Conservation (phyloP, 2,329 filamentous ascomycete species). For the Monosporascus sp. region DNA sequence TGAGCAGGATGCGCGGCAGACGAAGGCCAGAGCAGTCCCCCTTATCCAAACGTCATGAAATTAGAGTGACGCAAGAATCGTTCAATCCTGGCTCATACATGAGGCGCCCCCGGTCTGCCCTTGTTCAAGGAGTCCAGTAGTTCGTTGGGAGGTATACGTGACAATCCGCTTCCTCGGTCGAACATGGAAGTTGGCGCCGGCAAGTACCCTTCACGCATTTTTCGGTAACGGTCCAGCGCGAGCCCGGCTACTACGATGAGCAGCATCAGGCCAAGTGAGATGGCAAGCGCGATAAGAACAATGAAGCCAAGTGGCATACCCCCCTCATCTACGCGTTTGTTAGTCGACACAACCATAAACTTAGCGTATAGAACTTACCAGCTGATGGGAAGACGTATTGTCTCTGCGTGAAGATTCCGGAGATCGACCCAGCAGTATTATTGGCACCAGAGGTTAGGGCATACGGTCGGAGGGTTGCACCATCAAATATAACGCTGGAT, state of each 20-base stretch:
- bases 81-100: conserved; percentile 34
- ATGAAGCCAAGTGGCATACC: conserved; percentile 69
- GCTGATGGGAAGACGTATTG: conserved; percentile 64
- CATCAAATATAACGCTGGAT: conserved; percentile 84
- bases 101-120: conserved; percentile 42
- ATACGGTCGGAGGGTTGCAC: conserved; percentile 71
- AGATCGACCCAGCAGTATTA: conserved; percentile 66
- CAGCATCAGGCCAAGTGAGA: conserved; percentile 72
- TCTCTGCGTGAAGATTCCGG: conserved; percentile 77
- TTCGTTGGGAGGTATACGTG: conserved; percentile 56
- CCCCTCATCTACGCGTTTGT: conserved; percentile 31
- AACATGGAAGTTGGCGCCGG: conserved; percentile 67
- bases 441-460: conserved; percentile 66
- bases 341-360: conserved; percentile 3
- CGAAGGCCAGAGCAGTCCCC: background rate
- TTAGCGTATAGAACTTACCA: conserved; percentile 41
- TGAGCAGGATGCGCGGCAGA: background rate
- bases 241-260: conserved; percentile 72
- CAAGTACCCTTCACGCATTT: conserved; percentile 72
- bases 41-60: conserved; percentile 10
- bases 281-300: conserved; percentile 74
- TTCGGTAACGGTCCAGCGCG: conserved; percentile 67
- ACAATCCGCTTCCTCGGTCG: conserved; percentile 53
- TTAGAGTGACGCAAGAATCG: background rate
- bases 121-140: conserved; percentile 49